Evolutionary conservation across 495 filamentous ascomycete species (phyloP).

Genomic region (Xylaria cubensis): DNA sequence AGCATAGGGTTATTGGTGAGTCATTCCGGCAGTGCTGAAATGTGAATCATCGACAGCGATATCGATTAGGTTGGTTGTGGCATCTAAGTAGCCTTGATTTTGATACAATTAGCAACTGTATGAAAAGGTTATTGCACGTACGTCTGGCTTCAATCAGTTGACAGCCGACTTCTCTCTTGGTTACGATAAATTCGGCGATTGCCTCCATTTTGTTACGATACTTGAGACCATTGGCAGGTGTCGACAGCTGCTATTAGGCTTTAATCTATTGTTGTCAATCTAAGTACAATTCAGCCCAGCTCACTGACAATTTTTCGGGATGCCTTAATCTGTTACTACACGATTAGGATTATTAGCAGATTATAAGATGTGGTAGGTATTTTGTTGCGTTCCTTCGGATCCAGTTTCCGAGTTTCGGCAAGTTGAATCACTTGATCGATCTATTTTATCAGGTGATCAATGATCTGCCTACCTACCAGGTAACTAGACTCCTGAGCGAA

Average conservation of each 20-base stretch:
- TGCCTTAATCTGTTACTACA: neutral
- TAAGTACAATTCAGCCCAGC: neutral
- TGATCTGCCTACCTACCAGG: neutral
- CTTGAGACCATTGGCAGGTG: neutral
- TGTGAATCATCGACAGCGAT: neutral
- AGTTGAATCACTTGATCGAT: neutral
- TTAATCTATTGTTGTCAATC: neutral
- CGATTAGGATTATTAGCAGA: neutral
- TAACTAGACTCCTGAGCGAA: neutral
- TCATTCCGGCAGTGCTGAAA: neutral
- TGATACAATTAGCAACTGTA: neutral
- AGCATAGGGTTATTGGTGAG: constrained; percentile 14
- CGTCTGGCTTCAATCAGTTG: neutral
- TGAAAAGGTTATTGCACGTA: neutral
- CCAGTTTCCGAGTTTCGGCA: neutral
- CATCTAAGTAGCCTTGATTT: neutral
- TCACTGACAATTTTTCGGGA: neutral
- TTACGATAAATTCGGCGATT: neutral
- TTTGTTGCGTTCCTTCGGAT: neutral
- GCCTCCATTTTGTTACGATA: neutral
- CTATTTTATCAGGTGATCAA: neutral
- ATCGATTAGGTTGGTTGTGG: neutral
- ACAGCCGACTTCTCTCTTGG: neutral
- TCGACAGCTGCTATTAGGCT: neutral
- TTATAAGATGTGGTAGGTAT: neutral